Evolutionary conservation across 1,284 basidiomycete genomes (phyloP).

Genomic region (Meripilus lineatus): DNA sequence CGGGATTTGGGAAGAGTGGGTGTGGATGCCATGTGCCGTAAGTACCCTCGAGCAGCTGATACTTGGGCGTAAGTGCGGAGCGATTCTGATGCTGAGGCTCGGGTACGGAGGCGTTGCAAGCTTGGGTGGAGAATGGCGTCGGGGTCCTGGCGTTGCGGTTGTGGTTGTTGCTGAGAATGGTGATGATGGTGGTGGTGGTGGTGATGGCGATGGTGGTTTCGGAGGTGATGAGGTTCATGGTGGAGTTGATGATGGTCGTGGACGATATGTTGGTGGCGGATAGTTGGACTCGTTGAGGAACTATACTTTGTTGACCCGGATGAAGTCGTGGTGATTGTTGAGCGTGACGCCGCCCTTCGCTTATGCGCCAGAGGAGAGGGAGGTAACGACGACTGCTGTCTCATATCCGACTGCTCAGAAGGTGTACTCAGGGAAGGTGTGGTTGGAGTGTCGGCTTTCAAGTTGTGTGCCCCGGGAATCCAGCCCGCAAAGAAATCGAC

Average conservation of each 20-base stretch:
- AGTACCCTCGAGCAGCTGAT: slow-evolving; percentile 55
- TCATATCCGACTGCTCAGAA: slow-evolving; percentile 2
- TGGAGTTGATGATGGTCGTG: neutral
- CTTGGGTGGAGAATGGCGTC: slow-evolving; percentile 1
- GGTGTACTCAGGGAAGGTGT: slow-evolving; percentile 6
- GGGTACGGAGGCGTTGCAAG: slow-evolving; percentile 9
- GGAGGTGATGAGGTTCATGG: too few relatives aligned
- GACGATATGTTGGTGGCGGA: neutral
- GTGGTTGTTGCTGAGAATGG: neutral
- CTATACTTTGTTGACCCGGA: slow-evolving; percentile 1
- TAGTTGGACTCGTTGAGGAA: neutral
- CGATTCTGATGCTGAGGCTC: slow-evolving; percentile 23
- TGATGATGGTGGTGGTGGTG: slow-evolving; percentile 1
- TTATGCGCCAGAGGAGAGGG: slow-evolving; percentile 30
- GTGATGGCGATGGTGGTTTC: neutral
- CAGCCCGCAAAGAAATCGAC: slow-evolving; percentile 58
- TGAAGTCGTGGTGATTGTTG: neutral
- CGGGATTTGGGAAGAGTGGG: slow-evolving; percentile 42
- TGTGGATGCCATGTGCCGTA: slow-evolving; percentile 65
- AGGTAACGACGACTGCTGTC: slow-evolving; percentile 21
- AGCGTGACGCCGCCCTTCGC: slow-evolving; percentile 7
- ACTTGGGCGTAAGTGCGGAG: slow-evolving; percentile 26
- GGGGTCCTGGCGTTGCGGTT: too few relatives aligned
- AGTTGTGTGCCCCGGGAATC: slow-evolving; percentile 29
- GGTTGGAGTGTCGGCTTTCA: slow-evolving; percentile 6